These are phyloP conservation scores for Lomentospora prolificans DNA, from an alignment of 2,329 filamentous ascomycete species.

Conservation along the genomic window DNA sequence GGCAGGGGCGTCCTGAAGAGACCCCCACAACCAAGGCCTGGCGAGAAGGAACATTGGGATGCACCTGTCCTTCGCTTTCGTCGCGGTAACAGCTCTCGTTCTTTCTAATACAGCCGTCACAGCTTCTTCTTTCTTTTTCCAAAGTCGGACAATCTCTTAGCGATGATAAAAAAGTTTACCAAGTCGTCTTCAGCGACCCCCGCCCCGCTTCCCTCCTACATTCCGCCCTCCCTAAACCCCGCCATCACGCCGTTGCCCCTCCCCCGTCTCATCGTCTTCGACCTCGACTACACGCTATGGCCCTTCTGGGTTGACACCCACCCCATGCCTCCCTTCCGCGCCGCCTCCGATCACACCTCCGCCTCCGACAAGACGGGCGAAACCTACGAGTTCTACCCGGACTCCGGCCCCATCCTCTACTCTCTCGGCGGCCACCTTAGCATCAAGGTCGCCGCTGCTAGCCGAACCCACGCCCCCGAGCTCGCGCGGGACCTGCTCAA, in stretches of 20 bases:
- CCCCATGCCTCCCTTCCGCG: conserved; percentile 61
- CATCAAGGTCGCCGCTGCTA: conserved; percentile 45
- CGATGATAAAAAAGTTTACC: conserved; percentile 8
- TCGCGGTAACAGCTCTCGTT: too few relatives aligned
- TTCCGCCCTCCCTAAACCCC: conserved; percentile 37
- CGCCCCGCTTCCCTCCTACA: conserved; percentile 13
- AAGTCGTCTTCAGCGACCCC: conserved; percentile 13
- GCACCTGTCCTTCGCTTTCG: too few relatives aligned
- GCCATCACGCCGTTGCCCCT: conserved; percentile 47
- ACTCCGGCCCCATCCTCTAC: conserved; percentile 58
- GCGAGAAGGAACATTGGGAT: too few relatives aligned
- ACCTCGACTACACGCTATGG: conserved; percentile 98
- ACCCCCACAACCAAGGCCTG: too few relatives aligned
- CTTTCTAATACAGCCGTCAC: too few relatives aligned
- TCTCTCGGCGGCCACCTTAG: conserved; percentile 49
- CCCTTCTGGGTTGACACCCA: conserved; percentile 97
- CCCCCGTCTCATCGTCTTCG: conserved; percentile 80
- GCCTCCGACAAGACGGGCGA: conserved; percentile 51
- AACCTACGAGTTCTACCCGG: conserved; percentile 58
- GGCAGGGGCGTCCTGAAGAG: too few relatives aligned
- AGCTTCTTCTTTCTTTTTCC: too few relatives aligned
- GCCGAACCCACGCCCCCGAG: conserved; percentile 69
- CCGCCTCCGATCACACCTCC: conserved; percentile 30
- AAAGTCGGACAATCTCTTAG: background rate
- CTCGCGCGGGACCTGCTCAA: conserved; percentile 73